These are phyloP conservation scores for Solanum lignicaule DNA, from an alignment of 257 asterid genomes.

Conservation along the genomic window DNA sequence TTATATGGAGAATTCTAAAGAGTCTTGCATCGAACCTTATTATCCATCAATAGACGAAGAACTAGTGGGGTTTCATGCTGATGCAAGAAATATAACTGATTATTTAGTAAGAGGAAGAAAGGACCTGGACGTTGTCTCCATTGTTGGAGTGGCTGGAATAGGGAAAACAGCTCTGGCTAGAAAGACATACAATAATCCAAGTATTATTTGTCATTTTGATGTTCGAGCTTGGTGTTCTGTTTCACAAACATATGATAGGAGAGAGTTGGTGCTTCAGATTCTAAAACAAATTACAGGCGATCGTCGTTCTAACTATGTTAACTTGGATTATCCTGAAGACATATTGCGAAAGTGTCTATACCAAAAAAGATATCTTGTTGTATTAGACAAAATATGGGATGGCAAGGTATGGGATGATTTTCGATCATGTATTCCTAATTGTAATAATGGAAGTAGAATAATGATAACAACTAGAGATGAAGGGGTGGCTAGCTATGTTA, in stretches of 20 bases:
- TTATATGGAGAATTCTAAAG: no score
- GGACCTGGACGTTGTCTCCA: neutral
- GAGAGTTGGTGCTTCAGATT: neutral
- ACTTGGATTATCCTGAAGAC: neutral
- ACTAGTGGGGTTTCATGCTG: no score
- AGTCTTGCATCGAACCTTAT: no score
- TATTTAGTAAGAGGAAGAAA: neutral
- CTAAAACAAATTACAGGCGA: neutral
- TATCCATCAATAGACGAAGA: no score
- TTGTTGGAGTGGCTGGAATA: conserved; percentile 10
- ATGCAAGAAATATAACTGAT: neutral
- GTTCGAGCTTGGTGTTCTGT: conserved; percentile 9
- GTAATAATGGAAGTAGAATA: neutral
- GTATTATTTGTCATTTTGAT: neutral
- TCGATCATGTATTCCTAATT: neutral
- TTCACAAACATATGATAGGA: neutral
- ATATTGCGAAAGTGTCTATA: neutral
- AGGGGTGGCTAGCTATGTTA: accelerated
- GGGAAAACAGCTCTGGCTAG: conserved; percentile 10
- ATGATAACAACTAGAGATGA: neutral
- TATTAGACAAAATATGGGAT: conserved; percentile 10
- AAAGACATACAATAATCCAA: neutral
- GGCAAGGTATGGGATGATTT: neutral
- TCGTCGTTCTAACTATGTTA: neutral
- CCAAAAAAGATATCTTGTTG: neutral